phyloP scores from a whole-genome alignment of 2,329 filamentous ascomycete genomes.

The Trichophyton benhamiae region DNA sequence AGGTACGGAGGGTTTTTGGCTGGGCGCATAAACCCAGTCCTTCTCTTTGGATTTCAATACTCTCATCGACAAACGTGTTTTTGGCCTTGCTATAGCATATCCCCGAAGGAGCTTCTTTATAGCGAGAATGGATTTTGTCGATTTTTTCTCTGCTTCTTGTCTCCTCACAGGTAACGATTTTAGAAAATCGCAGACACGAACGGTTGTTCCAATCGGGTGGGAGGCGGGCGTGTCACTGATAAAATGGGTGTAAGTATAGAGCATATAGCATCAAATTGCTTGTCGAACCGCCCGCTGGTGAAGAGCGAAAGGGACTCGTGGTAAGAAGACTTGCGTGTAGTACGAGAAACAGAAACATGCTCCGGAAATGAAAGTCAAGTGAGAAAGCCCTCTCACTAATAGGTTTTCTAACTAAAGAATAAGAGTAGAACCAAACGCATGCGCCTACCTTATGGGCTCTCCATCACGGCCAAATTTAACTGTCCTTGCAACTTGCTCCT shows the following conservation, averaged over 20 bases:
- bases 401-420: not conserved
- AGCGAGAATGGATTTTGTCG: constrained; percentile 22
- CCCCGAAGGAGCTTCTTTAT: constrained; percentile 19
- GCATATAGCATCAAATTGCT: not conserved
- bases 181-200: constrained; percentile 46
- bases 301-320: no score
- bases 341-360: no score
- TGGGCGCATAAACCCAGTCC: constrained; percentile 32
- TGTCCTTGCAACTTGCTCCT: constrained; percentile 42
- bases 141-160: constrained; percentile 42
- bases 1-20: constrained; percentile 31
- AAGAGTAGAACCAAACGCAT: not conserved
- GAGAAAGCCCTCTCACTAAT: no score
- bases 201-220: constrained; percentile 49
- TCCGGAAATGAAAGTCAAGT: no score
- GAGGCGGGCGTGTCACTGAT: constrained; percentile 26
- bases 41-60: not conserved
- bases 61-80: constrained; percentile 10
- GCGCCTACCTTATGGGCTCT: constrained; percentile 32
- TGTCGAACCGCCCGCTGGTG: no score
- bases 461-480: constrained; percentile 43
- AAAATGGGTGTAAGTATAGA: not conserved
- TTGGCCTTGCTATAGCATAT: constrained; percentile 18
- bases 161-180: constrained; percentile 48
- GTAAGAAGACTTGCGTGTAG: no score